Percentiles rank a stretch among this genome's conserved stretches.
These are phyloP conservation scores for Avena insularis DNA, from an alignment of 176 grass and related monocot genomes.

Conservation along the genomic window DNA sequence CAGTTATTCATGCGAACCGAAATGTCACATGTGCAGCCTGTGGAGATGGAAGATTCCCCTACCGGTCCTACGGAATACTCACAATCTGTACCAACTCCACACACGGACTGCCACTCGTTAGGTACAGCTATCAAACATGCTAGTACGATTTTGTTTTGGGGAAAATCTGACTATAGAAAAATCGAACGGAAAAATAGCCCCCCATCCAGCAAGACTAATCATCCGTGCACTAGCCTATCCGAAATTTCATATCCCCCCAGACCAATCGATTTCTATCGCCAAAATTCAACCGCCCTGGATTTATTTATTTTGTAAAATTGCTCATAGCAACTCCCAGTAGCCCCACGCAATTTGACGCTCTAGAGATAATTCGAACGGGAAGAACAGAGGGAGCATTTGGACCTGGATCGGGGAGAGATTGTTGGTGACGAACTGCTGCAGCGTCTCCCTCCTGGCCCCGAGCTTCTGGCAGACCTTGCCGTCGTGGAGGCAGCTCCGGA, in stretches of 20 bases:
- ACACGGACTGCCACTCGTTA: neutral
- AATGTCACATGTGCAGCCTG: neutral
- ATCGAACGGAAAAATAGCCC: neutral
- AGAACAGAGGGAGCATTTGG: neutral
- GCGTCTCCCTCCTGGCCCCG: constrained; percentile 42
- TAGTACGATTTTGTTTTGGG: neutral
- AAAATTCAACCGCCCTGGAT: too few relatives aligned
- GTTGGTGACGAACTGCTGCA: constrained; percentile 61
- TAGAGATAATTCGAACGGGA: neutral
- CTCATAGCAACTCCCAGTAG: neutral
- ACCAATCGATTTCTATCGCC: neutral
- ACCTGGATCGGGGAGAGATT: constrained; percentile 90
- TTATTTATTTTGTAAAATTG: too few relatives aligned
- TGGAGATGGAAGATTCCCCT: neutral
- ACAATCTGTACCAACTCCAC: constrained; percentile 8
- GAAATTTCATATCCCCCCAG: neutral
- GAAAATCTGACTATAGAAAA: neutral
- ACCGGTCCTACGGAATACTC: neutral
- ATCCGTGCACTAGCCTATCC: neutral
- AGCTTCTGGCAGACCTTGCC: constrained; percentile 73
- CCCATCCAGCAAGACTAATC: neutral
- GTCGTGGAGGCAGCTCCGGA: constrained; percentile 86
- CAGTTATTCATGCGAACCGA: neutral
- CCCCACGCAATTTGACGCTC: neutral
- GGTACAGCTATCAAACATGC: neutral